Conservation (phyloP, 1,139 yeast genomes). For the Pichia cactophila region DNA sequence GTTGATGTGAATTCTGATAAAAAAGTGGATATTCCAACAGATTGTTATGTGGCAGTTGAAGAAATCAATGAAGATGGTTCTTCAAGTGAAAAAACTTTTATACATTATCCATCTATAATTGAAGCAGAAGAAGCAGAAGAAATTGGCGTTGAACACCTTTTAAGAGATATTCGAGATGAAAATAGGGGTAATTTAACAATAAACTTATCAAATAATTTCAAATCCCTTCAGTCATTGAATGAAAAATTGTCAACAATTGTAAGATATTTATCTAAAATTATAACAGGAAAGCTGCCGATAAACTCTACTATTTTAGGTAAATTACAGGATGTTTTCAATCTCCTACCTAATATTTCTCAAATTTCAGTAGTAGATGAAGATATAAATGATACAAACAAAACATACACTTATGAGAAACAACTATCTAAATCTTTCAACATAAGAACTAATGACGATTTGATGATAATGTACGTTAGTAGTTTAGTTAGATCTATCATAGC, state of each 20-base stretch:
- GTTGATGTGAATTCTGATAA: conserved; percentile 83
- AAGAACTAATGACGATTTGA: conserved; percentile 91
- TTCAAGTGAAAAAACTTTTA: conserved; percentile 84
- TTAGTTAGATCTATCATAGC: conserved; percentile 92
- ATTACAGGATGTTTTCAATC: conserved; percentile 88
- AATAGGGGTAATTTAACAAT: conserved; percentile 91
- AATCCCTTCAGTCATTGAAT: conserved; percentile 80
- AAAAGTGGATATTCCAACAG: conserved; percentile 84
- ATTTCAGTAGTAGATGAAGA: conserved; percentile 20
- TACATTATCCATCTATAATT: conserved; percentile 85
- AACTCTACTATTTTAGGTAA: conserved; percentile 89
- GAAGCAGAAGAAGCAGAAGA: conserved; percentile 99
- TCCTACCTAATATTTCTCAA: conserved; percentile 71
- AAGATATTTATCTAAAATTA: conserved; percentile 68
- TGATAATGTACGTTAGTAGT: conserved; percentile 86
- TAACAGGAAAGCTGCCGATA: conserved; percentile 65
- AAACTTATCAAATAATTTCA: conserved; percentile 80
- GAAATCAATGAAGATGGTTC: conserved; percentile 97
- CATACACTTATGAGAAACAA: conserved; percentile 31
- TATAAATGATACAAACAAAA: conserved; percentile 23
- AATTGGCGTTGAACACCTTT: conserved; percentile 93
- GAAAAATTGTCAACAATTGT: conserved; percentile 76
- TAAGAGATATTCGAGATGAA: conserved; percentile 92
- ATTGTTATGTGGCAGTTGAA: conserved; percentile 89
- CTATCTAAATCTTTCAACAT: conserved; percentile 77